phyloP scores from a whole-genome alignment of 2,329 filamentous ascomycete species.

The Elsinoe perseae region DNA sequence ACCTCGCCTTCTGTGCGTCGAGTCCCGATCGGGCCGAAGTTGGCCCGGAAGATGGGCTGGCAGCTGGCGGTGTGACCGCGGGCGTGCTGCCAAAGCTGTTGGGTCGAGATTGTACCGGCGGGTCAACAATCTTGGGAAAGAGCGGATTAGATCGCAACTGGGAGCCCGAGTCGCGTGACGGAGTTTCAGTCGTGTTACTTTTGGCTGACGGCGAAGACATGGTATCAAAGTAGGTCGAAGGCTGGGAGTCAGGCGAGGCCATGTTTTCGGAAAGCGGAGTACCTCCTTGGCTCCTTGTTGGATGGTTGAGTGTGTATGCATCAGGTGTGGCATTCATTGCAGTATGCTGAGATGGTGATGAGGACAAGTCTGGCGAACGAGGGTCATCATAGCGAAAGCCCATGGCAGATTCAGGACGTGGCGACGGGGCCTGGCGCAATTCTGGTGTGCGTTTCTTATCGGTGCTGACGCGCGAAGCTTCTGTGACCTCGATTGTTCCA shows the following conservation, averaged over 20 bases:
- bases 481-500: constrained; percentile 49
- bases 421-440: constrained; percentile 16
- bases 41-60: constrained; percentile 7
- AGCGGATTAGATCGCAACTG: constrained; percentile 6
- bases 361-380: not conserved
- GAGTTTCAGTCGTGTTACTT: not conserved
- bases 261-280: not conserved
- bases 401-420: constrained; percentile 17
- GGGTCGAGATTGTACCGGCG: not conserved
- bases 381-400: constrained; percentile 7
- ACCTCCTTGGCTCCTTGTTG: not conserved
- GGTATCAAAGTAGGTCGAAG: not conserved
- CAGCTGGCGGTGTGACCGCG: not conserved
- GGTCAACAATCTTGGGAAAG: constrained; percentile 14
- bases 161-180: not conserved
- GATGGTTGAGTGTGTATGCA: not conserved
- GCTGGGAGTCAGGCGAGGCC: not conserved
- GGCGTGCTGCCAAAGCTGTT: not conserved
- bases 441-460: constrained; percentile 13
- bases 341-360: not conserved
- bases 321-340: not conserved
- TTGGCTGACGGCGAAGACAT: not conserved
- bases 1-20: constrained; percentile 62
- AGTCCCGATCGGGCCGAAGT: constrained; percentile 49
- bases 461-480: constrained; percentile 21